These are phyloP conservation scores for Hypsizygus marmoreus DNA, from an alignment of 768 basidiomycete species.

Conservation along the genomic window DNA sequence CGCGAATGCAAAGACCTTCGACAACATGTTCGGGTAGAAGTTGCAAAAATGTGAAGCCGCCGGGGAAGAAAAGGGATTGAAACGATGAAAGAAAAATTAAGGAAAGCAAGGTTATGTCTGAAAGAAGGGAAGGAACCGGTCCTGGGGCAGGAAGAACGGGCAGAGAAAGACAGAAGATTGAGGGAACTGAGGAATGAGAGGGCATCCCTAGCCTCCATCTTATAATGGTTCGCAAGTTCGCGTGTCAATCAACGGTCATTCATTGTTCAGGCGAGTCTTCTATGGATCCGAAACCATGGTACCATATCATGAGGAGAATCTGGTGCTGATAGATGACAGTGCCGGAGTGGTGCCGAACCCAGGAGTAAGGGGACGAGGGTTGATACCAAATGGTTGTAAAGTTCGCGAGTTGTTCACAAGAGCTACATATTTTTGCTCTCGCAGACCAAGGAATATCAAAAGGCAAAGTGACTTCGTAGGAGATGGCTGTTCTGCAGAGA, in stretches of 20 bases:
- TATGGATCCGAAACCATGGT: slow-evolving; percentile 12
- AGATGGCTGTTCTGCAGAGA: no score
- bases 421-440: no score
- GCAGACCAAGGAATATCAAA: background rate
- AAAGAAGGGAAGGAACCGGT: slow-evolving; percentile 19
- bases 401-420: no score
- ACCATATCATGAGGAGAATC: background rate
- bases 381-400: no score
- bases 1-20: slow-evolving; percentile 9
- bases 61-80: background rate
- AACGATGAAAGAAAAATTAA: background rate
- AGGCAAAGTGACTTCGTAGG: background rate
- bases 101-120: slow-evolving; percentile 7
- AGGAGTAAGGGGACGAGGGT: background rate
- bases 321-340: background rate
- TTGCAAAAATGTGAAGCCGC: background rate
- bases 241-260: background rate
- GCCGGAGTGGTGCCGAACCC: background rate
- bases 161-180: slow-evolving; percentile 1
- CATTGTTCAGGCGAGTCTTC: background rate
- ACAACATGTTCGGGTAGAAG: slow-evolving; percentile 15
- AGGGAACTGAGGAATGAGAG: background rate
- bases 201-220: background rate
- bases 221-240: background rate
- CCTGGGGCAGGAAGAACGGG: slow-evolving; percentile 14